Evolutionary conservation across 495 filamentous ascomycete species (phyloP).

Genomic region (Aspergillus heteromorphus): DNA sequence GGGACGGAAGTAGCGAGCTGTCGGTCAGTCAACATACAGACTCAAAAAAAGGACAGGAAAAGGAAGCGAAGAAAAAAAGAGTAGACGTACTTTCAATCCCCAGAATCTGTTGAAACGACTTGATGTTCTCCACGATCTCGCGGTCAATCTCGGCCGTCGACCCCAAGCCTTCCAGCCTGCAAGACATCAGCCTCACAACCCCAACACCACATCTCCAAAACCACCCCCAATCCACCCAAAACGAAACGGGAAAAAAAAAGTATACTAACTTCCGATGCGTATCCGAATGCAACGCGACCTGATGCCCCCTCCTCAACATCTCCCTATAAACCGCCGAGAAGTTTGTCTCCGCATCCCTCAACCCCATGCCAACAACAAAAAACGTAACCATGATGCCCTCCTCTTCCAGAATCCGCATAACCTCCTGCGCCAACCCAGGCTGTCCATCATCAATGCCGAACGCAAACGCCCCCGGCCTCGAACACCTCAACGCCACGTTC

Average conservation of each 20-base stretch:
- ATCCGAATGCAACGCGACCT: slow-evolving; percentile 69
- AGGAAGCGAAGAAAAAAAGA: no score
- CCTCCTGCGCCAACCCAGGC: slow-evolving; percentile 54
- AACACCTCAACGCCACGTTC: slow-evolving; percentile 58
- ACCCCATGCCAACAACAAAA: slow-evolving; percentile 67
- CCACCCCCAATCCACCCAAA: neutral
- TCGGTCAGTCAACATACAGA: neutral
- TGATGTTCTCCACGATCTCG: slow-evolving; percentile 60
- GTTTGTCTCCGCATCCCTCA: slow-evolving; percentile 54
- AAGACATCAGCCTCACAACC: neutral
- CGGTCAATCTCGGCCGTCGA: slow-evolving; percentile 59
- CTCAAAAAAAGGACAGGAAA: neutral
- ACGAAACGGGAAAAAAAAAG: neutral
- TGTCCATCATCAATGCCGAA: slow-evolving; percentile 79
- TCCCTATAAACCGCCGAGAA: slow-evolving; percentile 59
- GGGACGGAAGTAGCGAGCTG: slow-evolving; percentile 64
- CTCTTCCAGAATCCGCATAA: slow-evolving; percentile 60
- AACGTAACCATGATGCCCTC: slow-evolving; percentile 67
- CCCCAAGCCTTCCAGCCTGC: slow-evolving; percentile 59
- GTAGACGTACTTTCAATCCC: slow-evolving; percentile 33
- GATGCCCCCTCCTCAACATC: slow-evolving; percentile 62
- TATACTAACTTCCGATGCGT: slow-evolving; percentile 59
- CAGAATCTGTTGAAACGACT: slow-evolving; percentile 49
- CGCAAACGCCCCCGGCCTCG: slow-evolving; percentile 66
- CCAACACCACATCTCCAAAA: neutral